These are phyloP conservation scores for Pugionium dolabratum DNA, from an alignment of 345 rosid species.

Conservation along the genomic window DNA sequence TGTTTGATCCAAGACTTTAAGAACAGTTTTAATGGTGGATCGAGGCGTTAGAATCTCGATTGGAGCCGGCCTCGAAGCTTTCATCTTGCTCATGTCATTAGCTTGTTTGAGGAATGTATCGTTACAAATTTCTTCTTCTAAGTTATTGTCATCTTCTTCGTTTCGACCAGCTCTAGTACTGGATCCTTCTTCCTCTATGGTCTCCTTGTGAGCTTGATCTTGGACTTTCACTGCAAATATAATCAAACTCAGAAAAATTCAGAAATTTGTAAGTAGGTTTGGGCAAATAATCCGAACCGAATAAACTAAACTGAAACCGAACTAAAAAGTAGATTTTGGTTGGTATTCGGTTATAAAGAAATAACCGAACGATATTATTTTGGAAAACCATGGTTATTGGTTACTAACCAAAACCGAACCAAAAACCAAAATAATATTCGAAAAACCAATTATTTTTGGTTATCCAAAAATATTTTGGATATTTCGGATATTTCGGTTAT, in stretches of 20 bases:
- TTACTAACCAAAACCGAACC: too few species aligned
- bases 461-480: too few species aligned
- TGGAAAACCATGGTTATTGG: too few species aligned
- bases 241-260: too few species aligned
- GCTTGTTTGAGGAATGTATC: not conserved
- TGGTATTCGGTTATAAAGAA: too few species aligned
- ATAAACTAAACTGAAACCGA: too few species aligned
- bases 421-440: too few species aligned
- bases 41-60: slow-evolving; percentile 52
- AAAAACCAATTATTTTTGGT: too few species aligned
- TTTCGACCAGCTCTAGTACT: slow-evolving; percentile 40
- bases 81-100: slow-evolving; percentile 10
- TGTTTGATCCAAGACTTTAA: slow-evolving; percentile 32
- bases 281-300: not conserved
- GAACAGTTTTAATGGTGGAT: slow-evolving; percentile 48
- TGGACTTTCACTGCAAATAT: slow-evolving; percentile 35
- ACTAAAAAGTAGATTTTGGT: too few species aligned
- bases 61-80: slow-evolving; percentile 39
- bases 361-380: too few species aligned
- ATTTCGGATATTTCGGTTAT: too few species aligned
- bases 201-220: slow-evolving; percentile 40
- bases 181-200: slow-evolving; percentile 48
- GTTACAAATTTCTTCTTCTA: not conserved
- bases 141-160: slow-evolving; percentile 16
- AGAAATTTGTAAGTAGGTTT: too few species aligned